Evolutionary conservation across 345 rosid genomes (phyloP), one percentile per base, ranked within the genome.

Genomic region (Physaria fendleri): DNA sequence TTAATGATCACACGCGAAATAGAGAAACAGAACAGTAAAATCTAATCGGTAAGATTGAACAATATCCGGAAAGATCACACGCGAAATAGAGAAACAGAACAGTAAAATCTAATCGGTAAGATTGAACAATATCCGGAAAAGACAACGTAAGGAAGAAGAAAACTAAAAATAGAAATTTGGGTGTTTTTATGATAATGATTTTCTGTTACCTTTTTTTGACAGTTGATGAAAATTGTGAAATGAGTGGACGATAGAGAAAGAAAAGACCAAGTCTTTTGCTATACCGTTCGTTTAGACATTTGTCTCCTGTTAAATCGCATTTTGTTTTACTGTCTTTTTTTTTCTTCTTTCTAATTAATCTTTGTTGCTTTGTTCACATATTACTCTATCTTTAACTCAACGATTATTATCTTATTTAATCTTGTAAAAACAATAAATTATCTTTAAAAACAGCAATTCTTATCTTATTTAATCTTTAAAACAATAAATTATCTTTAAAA

Each of bases 1-100:
- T 59, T 68, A 59, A 68, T 68, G 30, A 68, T 68, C 72, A 68
- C 72, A 59, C 66, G 66, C 60, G 66, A 68, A 59, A 67, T 9
- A 25, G 10, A 59, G 47, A 28, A 2, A 14, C n/a, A 32, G 2
- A 6, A 39, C 1, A 49, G 11, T 33, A 22, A n/a, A n/a, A 59
- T 21, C 22, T 23, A n/a, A n/a, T n/a, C n/a, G n/a, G n/a, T n/a
- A n/a, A n/a, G n/a, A n/a, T n/a, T n/a, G n/a, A n/a, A n/a, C n/a
- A n/a, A n/a, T n/a, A n/a, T n/a, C n/a, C n/a, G n/a, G n/a, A n/a
- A n/a, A n/a, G 40, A 68, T 68, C 72, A 68, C 72, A 59, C 66
- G 66, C 60, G 66, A 68, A 59, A 67, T 9, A 25, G 10, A 59
- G 47, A 28, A 2, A 14, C n/a, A 32, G 2, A 6, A 39, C 1